These are phyloP conservation scores for Saccharata proteae DNA, from an alignment of 2,329 filamentous ascomycete species.

Conservation along the genomic window DNA sequence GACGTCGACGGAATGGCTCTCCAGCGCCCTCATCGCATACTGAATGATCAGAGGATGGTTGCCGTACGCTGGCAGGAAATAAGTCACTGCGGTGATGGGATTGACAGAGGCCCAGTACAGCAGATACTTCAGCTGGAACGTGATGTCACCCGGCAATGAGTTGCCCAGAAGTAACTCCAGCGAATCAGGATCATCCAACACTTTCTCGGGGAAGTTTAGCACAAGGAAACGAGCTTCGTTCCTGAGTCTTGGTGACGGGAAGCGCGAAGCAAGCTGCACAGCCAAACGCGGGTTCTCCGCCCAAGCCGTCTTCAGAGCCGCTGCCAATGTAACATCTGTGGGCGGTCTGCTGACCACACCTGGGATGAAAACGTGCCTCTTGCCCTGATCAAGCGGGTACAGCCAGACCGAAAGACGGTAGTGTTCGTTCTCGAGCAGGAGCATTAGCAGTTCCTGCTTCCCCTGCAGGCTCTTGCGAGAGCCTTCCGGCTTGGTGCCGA, in stretches of 20 bases:
- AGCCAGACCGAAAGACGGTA: conserved; percentile 81
- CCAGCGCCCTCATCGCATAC: conserved; percentile 89
- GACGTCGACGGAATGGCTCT: conserved; percentile 89
- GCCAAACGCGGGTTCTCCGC: conserved; percentile 71
- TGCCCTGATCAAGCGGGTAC: conserved; percentile 59
- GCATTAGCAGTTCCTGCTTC: conserved; percentile 72
- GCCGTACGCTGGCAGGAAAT: conserved; percentile 81
- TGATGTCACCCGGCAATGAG: conserved; percentile 64
- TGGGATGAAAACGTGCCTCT: conserved; percentile 38
- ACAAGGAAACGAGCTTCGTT: conserved; percentile 70
- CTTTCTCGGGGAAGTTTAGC: conserved; percentile 72
- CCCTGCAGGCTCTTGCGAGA: conserved; percentile 54
- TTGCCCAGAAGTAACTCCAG: conserved; percentile 71
- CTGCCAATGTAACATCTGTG: conserved; percentile 39
- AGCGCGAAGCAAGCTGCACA: conserved; percentile 71
- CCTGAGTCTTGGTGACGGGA: conserved; percentile 60
- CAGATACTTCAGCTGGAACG: conserved; percentile 80
- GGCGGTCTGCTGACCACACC: conserved; percentile 30
- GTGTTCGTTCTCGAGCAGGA: conserved; percentile 76
- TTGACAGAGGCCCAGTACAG: conserved; percentile 90
- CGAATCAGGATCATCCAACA: conserved; percentile 68
- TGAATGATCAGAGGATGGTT: conserved; percentile 91
- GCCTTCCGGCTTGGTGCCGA: conserved; percentile 37
- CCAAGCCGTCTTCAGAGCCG: conserved; percentile 75
- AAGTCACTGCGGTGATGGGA: conserved; percentile 82